Evolutionary conservation across 2,329 filamentous ascomycete genomes (phyloP).

Genomic region (Fusarium miscanthi): DNA sequence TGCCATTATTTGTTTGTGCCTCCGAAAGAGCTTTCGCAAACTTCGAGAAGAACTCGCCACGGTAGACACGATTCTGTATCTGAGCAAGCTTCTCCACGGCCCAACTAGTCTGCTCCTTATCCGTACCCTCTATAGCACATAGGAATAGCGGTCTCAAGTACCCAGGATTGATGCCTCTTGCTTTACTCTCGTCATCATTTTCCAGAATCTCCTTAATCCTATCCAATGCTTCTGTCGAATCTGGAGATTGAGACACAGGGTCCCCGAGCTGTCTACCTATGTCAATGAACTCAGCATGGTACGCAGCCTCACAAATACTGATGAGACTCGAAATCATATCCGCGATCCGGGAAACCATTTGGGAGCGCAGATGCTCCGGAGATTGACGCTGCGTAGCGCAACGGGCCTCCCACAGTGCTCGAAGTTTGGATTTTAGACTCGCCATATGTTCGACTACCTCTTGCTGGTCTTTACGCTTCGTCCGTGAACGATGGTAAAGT

Average conservation of each 20-base stretch:
- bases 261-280: background rate
- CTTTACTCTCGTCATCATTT: rapidly evolving
- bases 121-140: background rate
- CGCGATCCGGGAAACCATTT: background rate
- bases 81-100: background rate
- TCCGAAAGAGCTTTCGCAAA: background rate
- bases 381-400: background rate
- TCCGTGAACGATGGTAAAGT: background rate
- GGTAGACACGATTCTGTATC: background rate
- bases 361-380: rapidly evolving
- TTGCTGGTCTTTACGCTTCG: background rate
- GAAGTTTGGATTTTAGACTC: background rate
- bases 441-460: background rate
- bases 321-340: background rate
- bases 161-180: rapidly evolving
- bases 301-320: background rate
- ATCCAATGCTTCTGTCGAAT: background rate
- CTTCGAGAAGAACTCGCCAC: background rate
- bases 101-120: background rate
- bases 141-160: background rate
- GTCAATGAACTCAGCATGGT: background rate
- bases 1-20: background rate
- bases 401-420: background rate
- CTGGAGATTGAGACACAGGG: background rate
- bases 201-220: background rate